Evolutionary conservation across 306 rosid genomes (phyloP).

Genomic region (Spatholobus suberectus): DNA sequence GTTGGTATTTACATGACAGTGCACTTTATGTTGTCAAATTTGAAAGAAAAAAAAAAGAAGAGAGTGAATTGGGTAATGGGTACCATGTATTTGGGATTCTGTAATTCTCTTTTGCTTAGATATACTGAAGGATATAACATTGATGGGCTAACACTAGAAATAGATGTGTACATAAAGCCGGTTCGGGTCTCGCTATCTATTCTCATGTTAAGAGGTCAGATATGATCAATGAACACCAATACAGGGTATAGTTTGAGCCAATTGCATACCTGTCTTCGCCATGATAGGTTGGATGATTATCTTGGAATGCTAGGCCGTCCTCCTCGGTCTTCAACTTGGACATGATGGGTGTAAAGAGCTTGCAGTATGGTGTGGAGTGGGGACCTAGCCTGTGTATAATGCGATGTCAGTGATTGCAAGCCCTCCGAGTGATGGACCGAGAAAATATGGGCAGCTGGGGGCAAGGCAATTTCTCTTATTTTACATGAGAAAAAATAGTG

Average conservation of each 20-base stretch:
- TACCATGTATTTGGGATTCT: not conserved
- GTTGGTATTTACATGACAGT: not conserved
- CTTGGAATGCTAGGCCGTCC: not conserved
- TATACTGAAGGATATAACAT: not conserved
- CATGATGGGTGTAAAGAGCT: not conserved
- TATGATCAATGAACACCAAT: no score
- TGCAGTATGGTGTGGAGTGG: not conserved
- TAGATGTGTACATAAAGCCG: not conserved
- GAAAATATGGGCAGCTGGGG: not conserved
- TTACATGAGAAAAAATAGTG: not conserved
- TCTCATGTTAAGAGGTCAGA: no score
- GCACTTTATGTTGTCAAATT: not conserved
- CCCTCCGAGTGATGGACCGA: not conserved
- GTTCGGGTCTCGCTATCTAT: not conserved
- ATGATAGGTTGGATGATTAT: not conserved
- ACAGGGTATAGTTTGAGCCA: not conserved
- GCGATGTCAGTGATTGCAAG: not conserved
- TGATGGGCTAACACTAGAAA: not conserved
- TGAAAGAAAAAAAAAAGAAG: not conserved
- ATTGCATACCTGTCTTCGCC: not conserved
- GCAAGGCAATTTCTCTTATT: not conserved
- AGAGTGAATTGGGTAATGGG: not conserved
- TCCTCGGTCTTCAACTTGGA: not conserved
- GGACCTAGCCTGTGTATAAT: not conserved
- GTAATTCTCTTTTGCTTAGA: not conserved